Evolutionary conservation across 2,329 filamentous ascomycete species (phyloP), one percentile per base, ranked within the genome.

Genomic region (Ascochyta clinopodiicola): DNA sequence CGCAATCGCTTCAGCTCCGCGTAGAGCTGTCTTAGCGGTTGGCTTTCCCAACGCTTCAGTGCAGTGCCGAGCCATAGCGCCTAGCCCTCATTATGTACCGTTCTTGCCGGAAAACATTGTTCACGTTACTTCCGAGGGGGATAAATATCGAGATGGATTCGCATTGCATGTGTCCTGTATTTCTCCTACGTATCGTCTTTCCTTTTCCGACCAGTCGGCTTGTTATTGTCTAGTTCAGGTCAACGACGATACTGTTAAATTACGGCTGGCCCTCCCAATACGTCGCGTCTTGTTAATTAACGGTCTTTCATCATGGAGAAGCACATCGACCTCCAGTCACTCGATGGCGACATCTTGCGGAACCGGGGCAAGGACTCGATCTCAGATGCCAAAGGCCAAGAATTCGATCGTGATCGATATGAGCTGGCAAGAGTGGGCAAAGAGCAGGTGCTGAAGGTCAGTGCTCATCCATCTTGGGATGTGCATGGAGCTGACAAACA

Each of bases 361-460:
- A 49, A 59, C 13, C 58, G 68, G 47, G 57, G 51, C 10, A 67
- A 65, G 34, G 59, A 59, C 21, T 66, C 64, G 3, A 51, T 70
- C 22, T 68, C 66, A 12, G 69, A 67, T 24, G 51, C 57, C 6
- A 74, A 72, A 46, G 58, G 38, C 27, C 60, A 55, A 47, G 63
- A 67, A 2, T 71, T 72, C 32, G 72, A 75, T 40, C 60, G 62
- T 25, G 72, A 75, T 48, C 60, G 57, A 49, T 71, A 72, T 68
- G 72, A 75, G 37, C 45, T 75, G 54, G 71, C 71, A 7, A 66
- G 67, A 57, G 71, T 64, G 17, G 72, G 72, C 44, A 75, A 75
- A 44, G 55, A 72, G 53, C 67, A 74, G 45, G 71, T 74, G 19
- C 42, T 75, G 57, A 75, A 75, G 66, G 73, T 75, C 34, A 25